Base-by-base conservation (phyloP, 345 rosid genomes). In the Ceriops decandra region DNA sequence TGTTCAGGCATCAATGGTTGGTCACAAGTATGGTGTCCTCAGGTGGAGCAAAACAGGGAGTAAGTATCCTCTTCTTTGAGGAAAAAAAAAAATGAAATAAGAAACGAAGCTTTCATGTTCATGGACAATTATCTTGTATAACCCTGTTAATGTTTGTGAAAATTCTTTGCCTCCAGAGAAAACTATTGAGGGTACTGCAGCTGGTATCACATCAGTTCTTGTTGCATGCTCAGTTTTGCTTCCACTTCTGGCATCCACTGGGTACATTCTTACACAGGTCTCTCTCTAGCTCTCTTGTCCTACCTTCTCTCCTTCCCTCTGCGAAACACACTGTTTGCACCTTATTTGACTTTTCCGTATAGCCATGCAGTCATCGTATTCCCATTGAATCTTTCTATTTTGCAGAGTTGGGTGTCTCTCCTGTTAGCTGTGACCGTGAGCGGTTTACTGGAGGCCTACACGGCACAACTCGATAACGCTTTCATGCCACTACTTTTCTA, bases 101-200 rank as follows among this genome's bases (percentile, higher is more conserved):
- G 20, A 38, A 7, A 19, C 2, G 19, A 42, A 7, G 7, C 24
- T 1, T 57, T 30, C 22, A 15, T 42, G 46, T 21, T 47, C 8
- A 24, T 16, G 1, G 30, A 5, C 26, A 19, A 24, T 63, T 15
- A 21, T 60, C 49, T 64, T 16, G 3, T 36, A 52, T 22, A 49
- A 28, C 67, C 52, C 28, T 65, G 47, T 77, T 79, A 66, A 81
- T 20, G 11, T 26, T 8, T 33, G 67, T 22, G 64, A 59, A 73
- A 64, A 31, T 67, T 67, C 7, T 66, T 16, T 38, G 49, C 54
- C 68, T 63, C 74, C 82, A 93, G 97, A 93, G 85, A 93, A 91
- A 89, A 93, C 98, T 3, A 79, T 89, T 47, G 98, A 93, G 80
- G 98, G 98, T 64, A 93, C 98, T 72, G 98, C 96, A 36, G 97